Percentiles rank a stretch among this genome's conserved stretches.
Conservation (phyloP, 768 basidiomycete genomes). For the Mycena polygramma region DNA sequence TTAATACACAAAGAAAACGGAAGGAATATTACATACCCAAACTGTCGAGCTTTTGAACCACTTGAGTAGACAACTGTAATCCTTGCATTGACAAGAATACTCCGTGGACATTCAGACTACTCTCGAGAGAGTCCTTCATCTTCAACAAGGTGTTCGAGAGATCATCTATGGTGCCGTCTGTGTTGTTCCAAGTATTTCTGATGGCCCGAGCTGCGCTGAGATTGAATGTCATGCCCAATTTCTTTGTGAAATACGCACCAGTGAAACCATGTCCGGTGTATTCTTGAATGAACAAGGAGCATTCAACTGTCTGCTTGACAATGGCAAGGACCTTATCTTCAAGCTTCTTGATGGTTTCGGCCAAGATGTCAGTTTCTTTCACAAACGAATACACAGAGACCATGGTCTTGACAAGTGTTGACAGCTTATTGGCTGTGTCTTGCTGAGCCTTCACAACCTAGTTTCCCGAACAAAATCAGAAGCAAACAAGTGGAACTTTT, state of each 20-base stretch:
- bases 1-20: background rate
- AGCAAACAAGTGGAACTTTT: too few relatives aligned
- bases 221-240: too few relatives aligned
- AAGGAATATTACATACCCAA: background rate
- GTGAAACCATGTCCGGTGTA: constrained; percentile 5
- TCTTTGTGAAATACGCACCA: too few relatives aligned
- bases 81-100: too few relatives aligned
- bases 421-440: background rate
- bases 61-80: background rate
- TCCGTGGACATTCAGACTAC: background rate
- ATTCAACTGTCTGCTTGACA: constrained; percentile 11
- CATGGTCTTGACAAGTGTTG: background rate
- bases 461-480: too few relatives aligned
- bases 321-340: constrained; percentile 4
- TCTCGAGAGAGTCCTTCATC: background rate
- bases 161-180: background rate
- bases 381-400: background rate
- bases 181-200: background rate
- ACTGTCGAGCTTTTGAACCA: background rate
- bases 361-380: background rate
- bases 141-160: background rate
- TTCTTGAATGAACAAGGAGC: constrained; percentile 11
- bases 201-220: background rate
- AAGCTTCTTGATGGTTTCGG: background rate
- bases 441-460: background rate